Evolutionary conservation across 1,284 basidiomycete genomes (phyloP).

Genomic region (Naganishia liquefaciens): DNA sequence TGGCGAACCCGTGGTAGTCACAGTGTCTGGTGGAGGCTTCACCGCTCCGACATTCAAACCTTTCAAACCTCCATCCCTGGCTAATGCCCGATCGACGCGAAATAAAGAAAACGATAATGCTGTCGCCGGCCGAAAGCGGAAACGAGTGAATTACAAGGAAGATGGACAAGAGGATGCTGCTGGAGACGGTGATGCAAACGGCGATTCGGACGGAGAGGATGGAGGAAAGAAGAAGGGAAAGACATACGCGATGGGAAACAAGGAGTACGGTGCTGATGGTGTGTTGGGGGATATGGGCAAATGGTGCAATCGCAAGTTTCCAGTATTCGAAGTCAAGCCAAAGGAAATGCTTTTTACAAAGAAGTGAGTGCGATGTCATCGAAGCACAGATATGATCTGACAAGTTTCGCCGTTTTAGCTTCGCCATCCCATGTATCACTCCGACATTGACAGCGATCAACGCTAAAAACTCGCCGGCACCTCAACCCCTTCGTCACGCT

Average conservation of each 20-base stretch:
- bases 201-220: slow-evolving; percentile 46
- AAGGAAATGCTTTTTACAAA: slow-evolving; percentile 62
- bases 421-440: slow-evolving; percentile 11
- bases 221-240: slow-evolving; percentile 64
- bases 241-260: slow-evolving; percentile 54
- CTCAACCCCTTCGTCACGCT: slow-evolving; percentile 64
- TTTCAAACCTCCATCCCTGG: slow-evolving; percentile 71
- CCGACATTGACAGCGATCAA: slow-evolving; percentile 74
- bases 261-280: slow-evolving; percentile 54
- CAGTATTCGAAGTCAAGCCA: slow-evolving; percentile 80
- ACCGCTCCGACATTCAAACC: slow-evolving; percentile 59
- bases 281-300: slow-evolving; percentile 54
- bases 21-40: slow-evolving; percentile 40
- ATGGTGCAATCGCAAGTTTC: slow-evolving; percentile 69
- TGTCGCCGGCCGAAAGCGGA: slow-evolving; percentile 66
- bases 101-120: slow-evolving; percentile 59
- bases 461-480: slow-evolving; percentile 65
- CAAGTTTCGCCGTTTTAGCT: neutral
- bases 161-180: slow-evolving; percentile 58
- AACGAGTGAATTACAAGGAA: slow-evolving; percentile 72
- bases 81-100: slow-evolving; percentile 39
- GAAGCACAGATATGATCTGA: neutral
- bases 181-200: slow-evolving; percentile 55
- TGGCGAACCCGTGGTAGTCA: slow-evolving; percentile 29
- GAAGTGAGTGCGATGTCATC: slow-evolving; percentile 47